phyloP scores from a whole-genome alignment of 306 rosid species.

The Arachis stenosperma region DNA sequence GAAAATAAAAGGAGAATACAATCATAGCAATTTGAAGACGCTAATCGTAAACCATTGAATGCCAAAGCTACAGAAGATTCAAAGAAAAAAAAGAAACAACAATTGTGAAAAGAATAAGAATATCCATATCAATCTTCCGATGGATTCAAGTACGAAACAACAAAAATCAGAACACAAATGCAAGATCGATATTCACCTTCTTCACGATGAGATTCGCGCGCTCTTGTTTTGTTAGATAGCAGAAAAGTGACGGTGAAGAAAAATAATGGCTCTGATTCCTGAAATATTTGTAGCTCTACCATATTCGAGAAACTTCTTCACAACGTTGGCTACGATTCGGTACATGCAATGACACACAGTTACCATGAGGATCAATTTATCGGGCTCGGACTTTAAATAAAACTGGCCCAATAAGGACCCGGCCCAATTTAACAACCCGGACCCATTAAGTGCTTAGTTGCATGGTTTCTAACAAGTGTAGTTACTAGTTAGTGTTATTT shows the following conservation, averaged over 20 bases:
- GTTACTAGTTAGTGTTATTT: background rate
- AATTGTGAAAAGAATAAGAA: background rate
- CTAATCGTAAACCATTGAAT: background rate
- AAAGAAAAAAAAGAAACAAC: background rate
- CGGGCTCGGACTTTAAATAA: background rate
- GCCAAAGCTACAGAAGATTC: background rate
- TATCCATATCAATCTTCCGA: background rate
- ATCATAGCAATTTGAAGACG: too few species aligned
- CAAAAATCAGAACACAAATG: background rate
- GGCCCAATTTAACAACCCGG: background rate
- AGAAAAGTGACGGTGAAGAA: background rate
- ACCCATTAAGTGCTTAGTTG: background rate
- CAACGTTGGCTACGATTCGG: background rate
- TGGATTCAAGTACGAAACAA: background rate
- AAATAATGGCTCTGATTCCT: too few species aligned
- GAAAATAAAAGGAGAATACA: background rate
- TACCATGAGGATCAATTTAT: slow-evolving; percentile 18
- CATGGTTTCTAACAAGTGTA: background rate
- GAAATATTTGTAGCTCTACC: slow-evolving; percentile 26
- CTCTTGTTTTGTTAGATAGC: background rate
- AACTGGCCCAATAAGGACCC: background rate
- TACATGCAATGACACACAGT: background rate
- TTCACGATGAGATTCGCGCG: background rate
- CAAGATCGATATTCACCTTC: background rate
- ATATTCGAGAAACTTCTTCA: slow-evolving; percentile 48